Base-by-base conservation (phyloP, 768 basidiomycete species). In the Daedaleopsis nitida region DNA sequence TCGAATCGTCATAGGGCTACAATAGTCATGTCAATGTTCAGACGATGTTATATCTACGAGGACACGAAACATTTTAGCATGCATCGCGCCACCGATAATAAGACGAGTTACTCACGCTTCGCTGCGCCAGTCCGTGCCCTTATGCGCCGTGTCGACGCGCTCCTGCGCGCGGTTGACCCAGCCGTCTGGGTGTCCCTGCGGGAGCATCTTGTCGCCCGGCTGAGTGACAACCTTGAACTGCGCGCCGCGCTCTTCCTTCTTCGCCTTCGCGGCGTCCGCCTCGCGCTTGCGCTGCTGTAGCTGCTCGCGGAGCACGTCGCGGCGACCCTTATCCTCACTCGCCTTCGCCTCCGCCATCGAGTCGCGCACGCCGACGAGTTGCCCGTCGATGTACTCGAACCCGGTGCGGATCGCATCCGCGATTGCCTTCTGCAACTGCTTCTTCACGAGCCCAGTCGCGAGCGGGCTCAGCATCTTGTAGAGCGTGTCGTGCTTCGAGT, bases 311-410 rank as follows among this genome's bases (percentile, higher is more conserved):
- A 55, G 58, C 50, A 62, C 37, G 53, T 64, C 60, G 57, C 43
- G 56, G 35, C 78, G 78, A 48, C 70, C 69, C 17, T 62, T 65
- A 39, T 78, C 78, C 45, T 83, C 79, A 39, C 70, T 67, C 43
- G 73, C 68, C 70, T 80, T 81, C 57, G 82, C 92, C 68, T 85
- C 83, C 54, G 85, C 80, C 85, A 93, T 86, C 47, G 84, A 78
- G 63, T 92, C 88, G 32, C 91, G 79, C 52, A 98, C 92, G 19
- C 83, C 80, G 35, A 92, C 89, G 21, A 98, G 84, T 77, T 96
- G 92, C n/a, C 89, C 90, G 69, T 98, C 94, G 50, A 94, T 77
- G 67, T 94, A 91, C 74, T 93, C 94, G 65, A 98, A 76, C 3
- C 86, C 92, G 17, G 91, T 92, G 55, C 78, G 81, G 58, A 98